Percentiles rank a stretch among this genome's conserved stretches.
Conservation (phyloP, 106 monocot species). For the Acorus calamus region DNA sequence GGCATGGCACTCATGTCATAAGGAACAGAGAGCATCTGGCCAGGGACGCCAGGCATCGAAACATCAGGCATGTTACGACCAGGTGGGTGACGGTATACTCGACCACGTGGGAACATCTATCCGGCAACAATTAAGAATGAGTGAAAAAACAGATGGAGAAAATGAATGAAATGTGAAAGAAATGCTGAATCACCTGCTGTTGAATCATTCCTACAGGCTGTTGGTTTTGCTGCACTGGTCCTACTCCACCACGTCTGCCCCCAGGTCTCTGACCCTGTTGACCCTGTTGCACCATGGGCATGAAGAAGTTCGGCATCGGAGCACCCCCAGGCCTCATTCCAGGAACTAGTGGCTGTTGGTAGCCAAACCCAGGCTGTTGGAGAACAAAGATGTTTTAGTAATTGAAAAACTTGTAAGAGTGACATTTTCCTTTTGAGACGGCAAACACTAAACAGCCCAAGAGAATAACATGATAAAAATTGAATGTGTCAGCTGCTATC, state of each 20-base stretch:
- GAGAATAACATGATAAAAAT: too few species aligned
- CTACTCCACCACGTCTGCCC: conserved; percentile 55
- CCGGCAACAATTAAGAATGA: not conserved
- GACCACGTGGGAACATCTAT: conserved; percentile 47
- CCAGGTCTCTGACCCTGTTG: conserved; percentile 68
- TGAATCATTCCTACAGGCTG: conserved; percentile 70
- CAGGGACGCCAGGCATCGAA: conserved; percentile 23
- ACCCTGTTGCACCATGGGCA: conserved; percentile 72
- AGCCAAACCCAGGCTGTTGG: conserved; percentile 77
- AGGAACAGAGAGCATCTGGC: conserved; percentile 17
- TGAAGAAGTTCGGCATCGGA: conserved; percentile 72
- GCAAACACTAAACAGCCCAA: too few species aligned
- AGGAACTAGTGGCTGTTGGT: conserved; percentile 78
- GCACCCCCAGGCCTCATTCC: conserved; percentile 85
- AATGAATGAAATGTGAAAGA: not conserved
- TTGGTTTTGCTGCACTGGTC: conserved; percentile 56
- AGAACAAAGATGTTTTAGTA: not conserved
- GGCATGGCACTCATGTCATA: conserved; percentile 28
- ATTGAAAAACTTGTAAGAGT: conserved; percentile 1
- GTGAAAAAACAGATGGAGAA: not conserved
- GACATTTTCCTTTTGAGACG: not conserved
- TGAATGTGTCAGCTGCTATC: too few species aligned
- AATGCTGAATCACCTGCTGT: conserved; percentile 39
- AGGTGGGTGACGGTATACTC: conserved; percentile 34
- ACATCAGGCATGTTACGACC: conserved; percentile 32